Evolutionary conservation across 495 filamentous ascomycete species (phyloP), one percentile per base, ranked within the genome.

Genomic region (Neurospora tetrasperma): DNA sequence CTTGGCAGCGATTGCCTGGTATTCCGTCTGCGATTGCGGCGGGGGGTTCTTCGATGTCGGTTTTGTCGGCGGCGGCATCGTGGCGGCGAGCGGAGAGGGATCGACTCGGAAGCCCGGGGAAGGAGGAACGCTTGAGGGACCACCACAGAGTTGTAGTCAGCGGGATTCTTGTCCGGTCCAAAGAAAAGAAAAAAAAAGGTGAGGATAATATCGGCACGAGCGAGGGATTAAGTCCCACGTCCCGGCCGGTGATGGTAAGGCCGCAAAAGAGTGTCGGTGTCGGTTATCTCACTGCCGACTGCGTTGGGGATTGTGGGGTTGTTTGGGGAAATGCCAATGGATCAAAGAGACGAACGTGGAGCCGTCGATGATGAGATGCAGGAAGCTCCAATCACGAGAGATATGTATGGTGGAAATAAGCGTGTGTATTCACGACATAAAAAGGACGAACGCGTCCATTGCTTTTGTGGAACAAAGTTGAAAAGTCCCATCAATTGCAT

Each of bases 1-100:
- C 75, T 86, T 78, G 11, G 79, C 78, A n/a, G 82, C 80, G 41
- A 85, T 83, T 54, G 80, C 75, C 73, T 83, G 78, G 76, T 83
- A 84, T 10, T 85, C 83, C 75, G 78, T 71, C 10, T 74, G 20
- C 54, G 80, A 69, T 42, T 77, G 40, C 14, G 71, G 43, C 54
- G 54, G 54, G 23, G 54, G 54, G 8, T 75, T 78, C 70, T 79
- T 82, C 16, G 78, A 48, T 59, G 73, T 69, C 9, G 78, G 71
- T 70, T 78, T 73, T 18, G 54, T 27, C 4, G 75, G 62, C 27
- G 77, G 72, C 40, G 78, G 77, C 78, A 79, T 80, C 20, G 75
- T 76, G 18, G 43, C n/a, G 70, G 38, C 18, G 42, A 12, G n/a
- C 54, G 41, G n/a, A 42, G 69, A 68, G 43, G 11, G 54, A 40